Percentiles rank a stretch among this genome's conserved stretches.
phyloP scores from a whole-genome alignment of 2,329 filamentous ascomycete species.

The Sclerotinia trifoliorum region DNA sequence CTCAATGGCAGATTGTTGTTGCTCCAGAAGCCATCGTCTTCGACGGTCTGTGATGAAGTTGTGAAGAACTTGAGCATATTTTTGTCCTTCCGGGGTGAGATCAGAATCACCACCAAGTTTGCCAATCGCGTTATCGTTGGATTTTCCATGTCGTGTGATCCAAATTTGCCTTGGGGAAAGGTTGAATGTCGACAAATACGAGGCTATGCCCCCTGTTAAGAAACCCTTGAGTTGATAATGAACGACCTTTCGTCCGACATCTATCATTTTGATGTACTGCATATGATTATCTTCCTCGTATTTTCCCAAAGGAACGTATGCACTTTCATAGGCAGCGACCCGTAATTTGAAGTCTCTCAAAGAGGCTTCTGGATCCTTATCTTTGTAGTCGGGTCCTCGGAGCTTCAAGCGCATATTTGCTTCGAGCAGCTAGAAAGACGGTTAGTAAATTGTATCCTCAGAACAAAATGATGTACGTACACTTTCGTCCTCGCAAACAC shows the following conservation, averaged over 20 bases:
- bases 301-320: conserved; percentile 84
- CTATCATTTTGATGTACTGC: conserved; percentile 95
- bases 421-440: conserved; percentile 62
- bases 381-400: conserved; percentile 91
- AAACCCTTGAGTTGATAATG: conserved; percentile 90
- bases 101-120: conserved; percentile 90
- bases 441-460: background rate
- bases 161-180: conserved; percentile 93
- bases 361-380: conserved; percentile 83
- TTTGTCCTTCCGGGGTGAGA: conserved; percentile 74
- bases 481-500: conserved; percentile 80
- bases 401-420: conserved; percentile 97
- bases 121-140: conserved; percentile 78
- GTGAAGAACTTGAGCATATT: conserved; percentile 76
- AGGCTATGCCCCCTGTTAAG: conserved; percentile 85
- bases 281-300: conserved; percentile 89
- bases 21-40: conserved; percentile 76
- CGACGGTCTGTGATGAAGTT: conserved; percentile 81
- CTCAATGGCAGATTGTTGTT: conserved; percentile 68
- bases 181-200: conserved; percentile 96
- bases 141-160: conserved; percentile 95
- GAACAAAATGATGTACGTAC: conserved; percentile 40
- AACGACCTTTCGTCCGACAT: conserved; percentile 91
- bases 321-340: conserved; percentile 89
- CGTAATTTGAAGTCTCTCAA: conserved; percentile 90